A percentile compares a stretch with the other conserved stretches of the same genome.
phyloP scores from a whole-genome alignment of 129 eudicot species.

The Artemisia tridentata region DNA sequence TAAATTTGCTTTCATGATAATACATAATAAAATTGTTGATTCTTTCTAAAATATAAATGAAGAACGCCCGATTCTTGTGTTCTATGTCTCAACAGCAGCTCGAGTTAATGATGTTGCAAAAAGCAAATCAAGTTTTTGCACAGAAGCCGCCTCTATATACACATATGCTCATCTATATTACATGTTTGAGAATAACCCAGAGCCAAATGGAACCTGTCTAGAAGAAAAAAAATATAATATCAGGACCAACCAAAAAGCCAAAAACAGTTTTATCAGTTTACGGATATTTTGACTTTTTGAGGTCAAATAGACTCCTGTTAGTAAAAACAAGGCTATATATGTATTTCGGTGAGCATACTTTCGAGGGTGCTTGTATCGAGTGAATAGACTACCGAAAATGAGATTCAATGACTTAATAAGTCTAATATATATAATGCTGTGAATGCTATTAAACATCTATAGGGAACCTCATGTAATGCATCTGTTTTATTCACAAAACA shows the following conservation, averaged over 20 bases:
- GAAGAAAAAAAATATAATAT: neutral
- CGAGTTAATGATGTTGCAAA: conserved; percentile 20
- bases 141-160: conserved; percentile 25
- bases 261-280: too few relatives aligned
- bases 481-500: too few relatives aligned
- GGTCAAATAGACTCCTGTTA: too few relatives aligned
- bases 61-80: conserved; percentile 12
- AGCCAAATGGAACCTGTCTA: conserved; percentile 17
- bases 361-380: too few relatives aligned
- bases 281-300: too few relatives aligned
- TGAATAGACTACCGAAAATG: too few relatives aligned
- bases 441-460: too few relatives aligned
- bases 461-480: too few relatives aligned
- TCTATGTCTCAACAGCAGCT: conserved; percentile 13
- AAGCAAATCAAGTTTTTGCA: conserved; percentile 5
- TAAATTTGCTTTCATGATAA: conserved; percentile 15
- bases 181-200: neutral
- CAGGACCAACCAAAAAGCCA: neutral
- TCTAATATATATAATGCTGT: too few relatives aligned
- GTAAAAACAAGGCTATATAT: too few relatives aligned
- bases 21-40: conserved; percentile 16
- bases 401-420: too few relatives aligned
- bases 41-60: conserved; percentile 18
- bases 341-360: too few relatives aligned
- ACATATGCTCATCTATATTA: conserved; percentile 22